Percentiles rank a stretch among this genome's conserved stretches.
Conservation (phyloP, 2,329 filamentous ascomycete species). For the Thielaviopsis populi region DNA sequence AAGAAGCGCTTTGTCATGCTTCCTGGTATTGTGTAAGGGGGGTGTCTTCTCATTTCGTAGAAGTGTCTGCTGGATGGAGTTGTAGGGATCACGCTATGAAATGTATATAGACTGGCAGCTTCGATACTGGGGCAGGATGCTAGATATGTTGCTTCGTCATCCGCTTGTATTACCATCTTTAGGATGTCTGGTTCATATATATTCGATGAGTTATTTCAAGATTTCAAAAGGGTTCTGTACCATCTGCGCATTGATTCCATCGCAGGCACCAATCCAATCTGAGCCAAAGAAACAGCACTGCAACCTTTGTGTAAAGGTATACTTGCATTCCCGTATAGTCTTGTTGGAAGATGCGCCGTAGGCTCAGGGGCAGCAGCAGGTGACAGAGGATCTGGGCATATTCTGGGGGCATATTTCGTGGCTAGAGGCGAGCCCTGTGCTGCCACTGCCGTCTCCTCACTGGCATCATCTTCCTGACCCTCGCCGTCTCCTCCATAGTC, state of each 20-base stretch:
- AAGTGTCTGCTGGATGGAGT: neutral
- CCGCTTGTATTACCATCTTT: neutral
- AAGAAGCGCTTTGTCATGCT: conserved; percentile 78
- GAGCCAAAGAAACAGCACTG: neutral
- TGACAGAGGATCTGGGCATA: neutral
- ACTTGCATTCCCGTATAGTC: neutral
- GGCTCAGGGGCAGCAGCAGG: neutral
- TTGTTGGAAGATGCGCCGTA: neutral
- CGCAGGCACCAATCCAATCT: neutral
- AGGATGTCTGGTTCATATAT: neutral
- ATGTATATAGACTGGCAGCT: neutral
- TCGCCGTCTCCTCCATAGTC: conserved; percentile 16
- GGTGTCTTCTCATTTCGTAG: neutral
- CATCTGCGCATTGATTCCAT: neutral
- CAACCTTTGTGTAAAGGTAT: neutral
- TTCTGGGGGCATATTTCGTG: neutral
- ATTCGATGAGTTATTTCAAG: neutral
- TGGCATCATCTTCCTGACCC: neutral
- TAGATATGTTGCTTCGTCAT: neutral
- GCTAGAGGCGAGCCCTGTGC: neutral
- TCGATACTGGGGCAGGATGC: neutral
- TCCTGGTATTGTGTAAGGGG: conserved; percentile 53
- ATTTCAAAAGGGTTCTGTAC: neutral
- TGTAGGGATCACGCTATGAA: neutral
- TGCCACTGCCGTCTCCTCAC: neutral